Conservation (phyloP, 805 yeast genomes). For the Lachancea waltii region DNA sequence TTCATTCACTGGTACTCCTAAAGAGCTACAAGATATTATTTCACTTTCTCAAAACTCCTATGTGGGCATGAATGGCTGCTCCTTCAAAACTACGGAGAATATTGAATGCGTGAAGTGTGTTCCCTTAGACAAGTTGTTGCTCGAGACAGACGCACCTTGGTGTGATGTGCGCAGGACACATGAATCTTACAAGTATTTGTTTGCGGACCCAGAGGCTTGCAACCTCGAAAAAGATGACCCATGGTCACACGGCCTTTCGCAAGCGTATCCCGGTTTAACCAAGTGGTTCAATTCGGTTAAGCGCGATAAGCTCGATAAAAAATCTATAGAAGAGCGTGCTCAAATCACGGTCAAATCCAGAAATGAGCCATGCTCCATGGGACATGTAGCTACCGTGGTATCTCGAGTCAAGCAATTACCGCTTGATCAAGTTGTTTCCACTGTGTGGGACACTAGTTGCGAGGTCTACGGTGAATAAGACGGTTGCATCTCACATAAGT, state of each 20-base stretch:
- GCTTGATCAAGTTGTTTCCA: conserved; percentile 39
- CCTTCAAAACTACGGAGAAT: conserved; percentile 72
- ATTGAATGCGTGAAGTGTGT: conserved; percentile 55
- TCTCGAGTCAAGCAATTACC: conserved; percentile 42
- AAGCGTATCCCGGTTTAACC: conserved; percentile 39
- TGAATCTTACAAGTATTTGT: conserved; percentile 57
- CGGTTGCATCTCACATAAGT: no score
- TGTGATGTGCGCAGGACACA: conserved; percentile 87
- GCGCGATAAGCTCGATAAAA: conserved; percentile 31
- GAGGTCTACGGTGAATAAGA: conserved; percentile 34
- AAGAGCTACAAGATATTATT: conserved; percentile 55
- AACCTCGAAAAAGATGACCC: conserved; percentile 50
- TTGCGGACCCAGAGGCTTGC: conserved; percentile 43
- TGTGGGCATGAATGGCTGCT: conserved; percentile 90
- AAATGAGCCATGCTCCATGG: conserved; percentile 87
- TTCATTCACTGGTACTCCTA: conserved; percentile 80
- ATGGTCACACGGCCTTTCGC: conserved; percentile 59
- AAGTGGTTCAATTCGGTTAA: conserved; percentile 27
- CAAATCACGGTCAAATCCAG: conserved; percentile 61
- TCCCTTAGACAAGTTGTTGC: conserved; percentile 65
- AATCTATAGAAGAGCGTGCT: conserved; percentile 23
- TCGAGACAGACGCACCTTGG: conserved; percentile 99
- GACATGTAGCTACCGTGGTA: conserved; percentile 68
- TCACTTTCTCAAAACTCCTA: conserved; percentile 36
- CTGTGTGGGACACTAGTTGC: conserved; percentile 48